Base-by-base conservation (phyloP, 1,284 basidiomycete genomes). In the Leccinum variabile region DNA sequence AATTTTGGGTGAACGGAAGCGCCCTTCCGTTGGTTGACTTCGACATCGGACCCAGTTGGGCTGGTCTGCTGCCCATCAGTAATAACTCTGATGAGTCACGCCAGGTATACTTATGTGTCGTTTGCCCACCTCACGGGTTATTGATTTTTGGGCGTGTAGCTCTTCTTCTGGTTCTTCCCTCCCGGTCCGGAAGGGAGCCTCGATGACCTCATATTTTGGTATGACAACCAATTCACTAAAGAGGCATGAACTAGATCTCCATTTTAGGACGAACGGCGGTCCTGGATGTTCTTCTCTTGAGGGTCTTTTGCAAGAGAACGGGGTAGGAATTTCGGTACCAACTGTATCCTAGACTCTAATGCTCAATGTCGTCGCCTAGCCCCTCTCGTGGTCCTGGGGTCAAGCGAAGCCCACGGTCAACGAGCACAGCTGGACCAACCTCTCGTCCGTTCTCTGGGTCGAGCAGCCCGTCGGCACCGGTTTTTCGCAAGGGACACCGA, bases 121-220 rank as follows among this genome's bases (percentile, higher is more conserved):
- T 50, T 16, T 50, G 60, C 84, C 53, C 92, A 91, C 77, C 92
- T 92, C 70, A 81, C 90, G 75, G 81, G 85, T 25, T 25, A 8
- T 50, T 50, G 81, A 86, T 66, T 90, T 87, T 44, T 55, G 30
- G 54, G 53, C 52, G 22, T 41, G 2, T 60, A 93, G 87, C 80
- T 93, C 9, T 94, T 90, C 80, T 94, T 94, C 77, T 94, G 91
- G 92, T 89, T 92, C 76, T 92, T 92, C 78, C 91, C 91, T 50
- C 86, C 90, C 1, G 88, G 88, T 6, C 87, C 87, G 9, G 77
- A 86, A 69, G 88, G 87, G 11, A 89, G 85, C 61, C 70, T 83
- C 13, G 87, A 92, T 67, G 89, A 92, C 69, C 71, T 92, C 57
- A 84, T 90, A 60, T 87, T 90, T 77, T 90, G 91, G 91, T 85